A percentile compares a stretch with the other conserved stretches of the same genome.
Conservation (phyloP, 2,329 filamentous ascomycete genomes). For the Myriosclerotinia duriaeana region DNA sequence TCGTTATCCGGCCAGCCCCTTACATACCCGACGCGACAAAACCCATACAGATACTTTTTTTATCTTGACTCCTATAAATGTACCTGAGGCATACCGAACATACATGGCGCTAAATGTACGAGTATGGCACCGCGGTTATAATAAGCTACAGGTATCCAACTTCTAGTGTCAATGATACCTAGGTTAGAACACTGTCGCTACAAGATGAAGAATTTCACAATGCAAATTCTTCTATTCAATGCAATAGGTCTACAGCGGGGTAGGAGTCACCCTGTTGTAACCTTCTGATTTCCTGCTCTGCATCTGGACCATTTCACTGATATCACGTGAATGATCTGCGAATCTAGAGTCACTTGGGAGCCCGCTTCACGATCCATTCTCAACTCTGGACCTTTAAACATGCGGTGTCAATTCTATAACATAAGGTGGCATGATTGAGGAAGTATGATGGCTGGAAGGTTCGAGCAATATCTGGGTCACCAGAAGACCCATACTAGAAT, state of each 20-base stretch:
- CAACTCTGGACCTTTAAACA: neutral
- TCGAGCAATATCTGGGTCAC: neutral
- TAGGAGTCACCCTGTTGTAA: neutral
- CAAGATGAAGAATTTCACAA: neutral
- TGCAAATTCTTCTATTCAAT: neutral
- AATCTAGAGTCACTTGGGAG: neutral
- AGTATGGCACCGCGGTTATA: neutral
- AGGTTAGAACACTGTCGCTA: neutral
- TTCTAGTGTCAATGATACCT: neutral
- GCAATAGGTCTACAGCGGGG: neutral
- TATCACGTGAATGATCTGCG: rapidly evolving
- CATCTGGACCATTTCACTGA: too few relatives aligned
- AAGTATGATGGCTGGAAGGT: neutral
- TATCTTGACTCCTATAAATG: neutral
- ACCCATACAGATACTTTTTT: neutral
- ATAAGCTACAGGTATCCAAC: neutral
- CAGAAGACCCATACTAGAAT: neutral
- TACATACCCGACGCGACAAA: neutral
- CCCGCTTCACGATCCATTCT: too few relatives aligned
- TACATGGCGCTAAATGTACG: neutral
- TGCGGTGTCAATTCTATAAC: too few relatives aligned
- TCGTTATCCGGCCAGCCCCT: neutral
- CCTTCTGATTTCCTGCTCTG: neutral
- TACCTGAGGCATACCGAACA: neutral
- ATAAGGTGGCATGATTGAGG: neutral